These are phyloP conservation scores for Lunasporangiospora selenospora DNA, from an alignment of 192 early-diverging fungal species.

Conservation along the genomic window DNA sequence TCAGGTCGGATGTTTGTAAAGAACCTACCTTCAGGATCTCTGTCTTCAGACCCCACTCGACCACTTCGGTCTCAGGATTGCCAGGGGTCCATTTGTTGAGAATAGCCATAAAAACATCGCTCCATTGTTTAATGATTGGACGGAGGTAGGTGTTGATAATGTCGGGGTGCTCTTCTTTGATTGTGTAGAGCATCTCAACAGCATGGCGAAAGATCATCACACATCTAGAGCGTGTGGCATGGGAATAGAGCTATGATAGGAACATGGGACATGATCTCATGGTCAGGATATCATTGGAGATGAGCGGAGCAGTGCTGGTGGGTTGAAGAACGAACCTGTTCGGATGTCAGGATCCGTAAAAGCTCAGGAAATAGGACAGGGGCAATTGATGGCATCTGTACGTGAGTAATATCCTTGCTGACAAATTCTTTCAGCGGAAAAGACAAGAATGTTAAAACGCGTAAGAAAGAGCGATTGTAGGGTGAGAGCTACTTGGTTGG, in stretches of 20 bases:
- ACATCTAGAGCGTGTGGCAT: conserved; percentile 72
- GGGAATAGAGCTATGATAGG: conserved; percentile 56
- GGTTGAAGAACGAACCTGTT: conserved; percentile 53
- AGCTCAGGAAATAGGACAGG: conserved; percentile 85
- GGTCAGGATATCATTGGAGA: too few relatives aligned
- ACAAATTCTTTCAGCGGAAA: conserved; percentile 70
- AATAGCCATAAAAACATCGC: conserved; percentile 65
- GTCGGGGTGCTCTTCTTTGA: conserved; percentile 75
- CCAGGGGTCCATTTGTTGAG: conserved; percentile 59
- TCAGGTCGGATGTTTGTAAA: too few relatives aligned
- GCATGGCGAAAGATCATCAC: conserved; percentile 84
- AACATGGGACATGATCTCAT: too few relatives aligned
- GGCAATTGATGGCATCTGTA: conserved; percentile 81
- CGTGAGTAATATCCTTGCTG: conserved; percentile 81
- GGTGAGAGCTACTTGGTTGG: too few relatives aligned
- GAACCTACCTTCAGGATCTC: conserved; percentile 70
- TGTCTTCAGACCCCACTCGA: conserved; percentile 67
- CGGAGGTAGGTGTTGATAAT: conserved; percentile 69
- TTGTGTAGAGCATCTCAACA: conserved; percentile 78
- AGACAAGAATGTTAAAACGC: not conserved
- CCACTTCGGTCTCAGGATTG: conserved; percentile 50
- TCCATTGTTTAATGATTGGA: conserved; percentile 83
- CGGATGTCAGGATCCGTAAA: conserved; percentile 66
- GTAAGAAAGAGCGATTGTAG: too few relatives aligned
- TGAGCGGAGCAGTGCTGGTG: too few relatives aligned